phyloP scores from a whole-genome alignment of 2,329 filamentous ascomycete genomes.

The Nemania abortiva region DNA sequence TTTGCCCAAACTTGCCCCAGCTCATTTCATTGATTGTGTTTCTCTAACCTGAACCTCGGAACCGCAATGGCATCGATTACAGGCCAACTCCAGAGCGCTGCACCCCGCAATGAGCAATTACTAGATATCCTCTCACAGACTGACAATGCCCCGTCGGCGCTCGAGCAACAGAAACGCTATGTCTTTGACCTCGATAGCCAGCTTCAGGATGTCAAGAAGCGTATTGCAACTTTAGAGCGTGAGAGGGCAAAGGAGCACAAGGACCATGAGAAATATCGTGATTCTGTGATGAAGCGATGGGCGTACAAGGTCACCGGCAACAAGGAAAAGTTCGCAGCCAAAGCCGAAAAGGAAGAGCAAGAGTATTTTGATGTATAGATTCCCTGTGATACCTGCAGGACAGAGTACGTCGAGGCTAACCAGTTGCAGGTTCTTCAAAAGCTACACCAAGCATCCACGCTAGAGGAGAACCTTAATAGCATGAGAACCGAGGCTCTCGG shows the following conservation, averaged over 20 bases:
- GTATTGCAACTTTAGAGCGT: slow-evolving; percentile 55
- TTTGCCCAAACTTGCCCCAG: neutral
- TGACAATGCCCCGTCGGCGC: slow-evolving; percentile 60
- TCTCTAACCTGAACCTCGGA: neutral
- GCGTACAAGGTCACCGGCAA: slow-evolving; percentile 64
- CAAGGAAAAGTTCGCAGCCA: slow-evolving; percentile 61
- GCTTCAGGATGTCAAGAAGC: slow-evolving; percentile 53
- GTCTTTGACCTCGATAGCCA: slow-evolving; percentile 60
- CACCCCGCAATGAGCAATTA: slow-evolving; percentile 58
- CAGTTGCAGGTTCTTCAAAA: slow-evolving; percentile 54
- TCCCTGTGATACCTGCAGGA: neutral
- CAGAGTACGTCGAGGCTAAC: neutral
- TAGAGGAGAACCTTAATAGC: slow-evolving; percentile 55
- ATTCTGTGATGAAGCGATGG: slow-evolving; percentile 65
- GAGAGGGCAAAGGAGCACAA: slow-evolving; percentile 61
- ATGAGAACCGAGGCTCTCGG: slow-evolving; percentile 57
- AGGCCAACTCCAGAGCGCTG: slow-evolving; percentile 55
- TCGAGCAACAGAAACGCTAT: slow-evolving; percentile 60
- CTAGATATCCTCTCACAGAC: slow-evolving; percentile 61
- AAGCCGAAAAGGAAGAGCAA: slow-evolving; percentile 64
- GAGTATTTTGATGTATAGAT: slow-evolving; percentile 64
- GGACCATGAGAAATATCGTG: slow-evolving; percentile 65
- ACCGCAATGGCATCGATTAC: slow-evolving; percentile 47
- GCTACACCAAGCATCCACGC: slow-evolving; percentile 59
- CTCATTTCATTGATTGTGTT: neutral